phyloP scores from a whole-genome alignment of 2,329 filamentous ascomycete genomes.

The Alternaria dauci region DNA sequence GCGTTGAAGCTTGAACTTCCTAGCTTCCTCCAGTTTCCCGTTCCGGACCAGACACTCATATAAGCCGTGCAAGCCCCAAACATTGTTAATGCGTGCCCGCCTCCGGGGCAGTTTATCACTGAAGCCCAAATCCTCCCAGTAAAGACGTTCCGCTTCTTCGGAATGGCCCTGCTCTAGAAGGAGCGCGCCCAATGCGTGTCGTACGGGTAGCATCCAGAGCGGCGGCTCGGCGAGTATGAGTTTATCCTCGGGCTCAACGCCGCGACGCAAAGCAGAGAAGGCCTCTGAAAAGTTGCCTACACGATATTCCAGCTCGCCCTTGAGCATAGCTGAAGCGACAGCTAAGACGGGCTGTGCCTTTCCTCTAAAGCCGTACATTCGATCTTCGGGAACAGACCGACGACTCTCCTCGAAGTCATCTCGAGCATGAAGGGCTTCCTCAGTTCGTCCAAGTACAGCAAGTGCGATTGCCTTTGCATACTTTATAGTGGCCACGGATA shows the following conservation, averaged over 20 bases:
- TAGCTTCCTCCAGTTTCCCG: not conserved
- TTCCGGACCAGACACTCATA: constrained; percentile 6
- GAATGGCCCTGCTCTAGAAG: constrained; percentile 9
- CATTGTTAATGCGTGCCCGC: constrained; percentile 10
- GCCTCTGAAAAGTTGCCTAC: not conserved
- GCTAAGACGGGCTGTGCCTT: not conserved
- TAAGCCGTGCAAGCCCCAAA: constrained; percentile 8
- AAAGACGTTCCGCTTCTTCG: not conserved
- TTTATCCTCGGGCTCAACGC: constrained; percentile 5
- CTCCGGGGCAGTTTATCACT: constrained; percentile 2
- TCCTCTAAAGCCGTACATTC: not conserved
- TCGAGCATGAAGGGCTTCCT: not conserved
- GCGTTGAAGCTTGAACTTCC: not conserved
- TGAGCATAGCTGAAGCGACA: constrained; percentile 7
- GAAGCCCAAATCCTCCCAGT: constrained; percentile 4
- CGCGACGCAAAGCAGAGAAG: not conserved
- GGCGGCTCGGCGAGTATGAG: constrained; percentile 1
- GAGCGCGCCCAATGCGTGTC: constrained; percentile 10
- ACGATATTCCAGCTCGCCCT: constrained; percentile 10
- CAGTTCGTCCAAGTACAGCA: not conserved
- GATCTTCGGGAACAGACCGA: not conserved
- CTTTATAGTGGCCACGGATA: not conserved
- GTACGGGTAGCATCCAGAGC: constrained; percentile 13
- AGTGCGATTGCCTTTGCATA: constrained; percentile 9
- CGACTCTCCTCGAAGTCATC: not conserved